Conservation (phyloP, 805 yeast species). For the Wilhelminamyces savonicus region DNA sequence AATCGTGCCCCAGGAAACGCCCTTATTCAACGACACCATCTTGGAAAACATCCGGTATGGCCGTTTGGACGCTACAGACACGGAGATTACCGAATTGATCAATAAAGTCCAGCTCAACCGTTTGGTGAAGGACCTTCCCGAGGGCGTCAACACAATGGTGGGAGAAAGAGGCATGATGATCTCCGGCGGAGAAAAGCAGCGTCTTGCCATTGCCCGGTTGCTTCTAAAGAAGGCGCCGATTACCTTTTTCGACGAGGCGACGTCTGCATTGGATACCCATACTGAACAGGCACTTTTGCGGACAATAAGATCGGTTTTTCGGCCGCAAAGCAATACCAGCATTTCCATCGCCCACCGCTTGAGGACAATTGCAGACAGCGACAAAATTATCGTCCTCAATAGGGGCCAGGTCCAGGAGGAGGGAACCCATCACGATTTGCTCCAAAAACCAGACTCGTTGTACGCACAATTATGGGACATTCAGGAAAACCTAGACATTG, state of each 20-base stretch:
- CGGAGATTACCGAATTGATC: conserved; percentile 61
- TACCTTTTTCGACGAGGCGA: conserved; percentile 94
- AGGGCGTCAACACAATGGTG: conserved; percentile 78
- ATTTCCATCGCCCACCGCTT: conserved; percentile 91
- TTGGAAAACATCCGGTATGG: conserved; percentile 87
- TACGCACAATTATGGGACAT: conserved; percentile 86
- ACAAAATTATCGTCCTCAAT: conserved; percentile 81
- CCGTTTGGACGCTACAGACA: conserved; percentile 62
- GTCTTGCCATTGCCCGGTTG: conserved; percentile 91
- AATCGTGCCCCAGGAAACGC: conserved; percentile 97
- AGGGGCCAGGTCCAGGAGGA: conserved; percentile 80
- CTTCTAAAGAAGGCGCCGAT: conserved; percentile 80
- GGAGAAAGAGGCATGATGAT: conserved; percentile 99
- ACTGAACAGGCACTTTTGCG: conserved; percentile 81
- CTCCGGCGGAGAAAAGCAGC: conserved; percentile 97
- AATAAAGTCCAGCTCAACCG: conserved; percentile 61
- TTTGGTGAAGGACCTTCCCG: conserved; percentile 67
- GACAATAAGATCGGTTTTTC: conserved; percentile 66
- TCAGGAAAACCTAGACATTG: conserved; percentile 71
- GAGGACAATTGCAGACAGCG: conserved; percentile 90
- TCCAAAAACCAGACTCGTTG: conserved; percentile 50
- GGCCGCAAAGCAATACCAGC: conserved; percentile 55
- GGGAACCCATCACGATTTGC: conserved; percentile 69
- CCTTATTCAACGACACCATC: conserved; percentile 86
- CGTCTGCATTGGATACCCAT: conserved; percentile 93